Evolutionary conservation across 2,329 filamentous ascomycete species (phyloP).

Genomic region (Aspergillus thermomutatus): DNA sequence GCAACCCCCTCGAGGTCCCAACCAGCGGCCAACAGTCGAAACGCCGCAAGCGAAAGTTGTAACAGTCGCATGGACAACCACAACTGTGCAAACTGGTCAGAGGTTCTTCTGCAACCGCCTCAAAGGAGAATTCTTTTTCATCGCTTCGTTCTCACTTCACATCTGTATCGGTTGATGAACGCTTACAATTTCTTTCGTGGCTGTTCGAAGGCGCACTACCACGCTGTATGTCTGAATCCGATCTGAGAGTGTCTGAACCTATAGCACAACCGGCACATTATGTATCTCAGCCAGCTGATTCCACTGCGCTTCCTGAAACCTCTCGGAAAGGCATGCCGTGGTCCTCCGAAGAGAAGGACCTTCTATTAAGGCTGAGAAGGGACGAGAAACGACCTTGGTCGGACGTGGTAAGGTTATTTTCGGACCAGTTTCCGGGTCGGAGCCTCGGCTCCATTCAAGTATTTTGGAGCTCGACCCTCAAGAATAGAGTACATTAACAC

Average conservation of each 20-base stretch:
- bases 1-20: background rate
- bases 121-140: constrained; percentile 2
- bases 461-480: constrained; percentile 8
- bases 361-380: constrained; percentile 7
- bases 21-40: background rate
- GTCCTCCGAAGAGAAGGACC: constrained; percentile 3
- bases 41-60: background rate
- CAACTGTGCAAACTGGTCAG: background rate
- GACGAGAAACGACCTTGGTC: constrained; percentile 11
- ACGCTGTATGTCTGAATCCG: constrained; percentile 1
- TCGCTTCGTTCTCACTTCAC: constrained; percentile 8
- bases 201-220: constrained; percentile 8
- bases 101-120: constrained; percentile 1
- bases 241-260: background rate
- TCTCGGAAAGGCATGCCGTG: constrained; percentile 7
- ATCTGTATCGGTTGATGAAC: constrained; percentile 2
- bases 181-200: constrained; percentile 8
- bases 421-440: constrained; percentile 8
- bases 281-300: background rate
- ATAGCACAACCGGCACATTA: background rate
- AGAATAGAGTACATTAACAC: constrained; percentile 4
- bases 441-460: constrained; percentile 9
- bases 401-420: constrained; percentile 7
- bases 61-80: background rate
- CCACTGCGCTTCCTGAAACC: background rate